Evolutionary conservation across 2,329 filamentous ascomycete genomes (phyloP).

Genomic region (Scorias spongiosa): DNA sequence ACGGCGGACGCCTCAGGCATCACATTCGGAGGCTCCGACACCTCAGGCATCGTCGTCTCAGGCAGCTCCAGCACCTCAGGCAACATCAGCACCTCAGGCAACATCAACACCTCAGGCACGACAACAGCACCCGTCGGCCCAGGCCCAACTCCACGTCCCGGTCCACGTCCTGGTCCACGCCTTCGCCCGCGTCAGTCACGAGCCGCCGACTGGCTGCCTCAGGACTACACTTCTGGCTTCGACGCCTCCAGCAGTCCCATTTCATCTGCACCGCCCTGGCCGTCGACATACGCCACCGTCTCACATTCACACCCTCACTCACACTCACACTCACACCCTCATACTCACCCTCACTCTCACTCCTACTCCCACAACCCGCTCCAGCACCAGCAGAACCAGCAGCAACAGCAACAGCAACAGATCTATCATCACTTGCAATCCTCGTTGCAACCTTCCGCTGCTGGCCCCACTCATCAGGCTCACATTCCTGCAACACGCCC

Average conservation of each 20-base stretch:
- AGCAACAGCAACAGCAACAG: slow-evolving; percentile 1
- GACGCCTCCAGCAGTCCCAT: slow-evolving; percentile 1
- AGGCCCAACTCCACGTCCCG: background rate
- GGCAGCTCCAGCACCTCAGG: background rate
- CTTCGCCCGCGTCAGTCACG: background rate
- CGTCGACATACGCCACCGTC: background rate
- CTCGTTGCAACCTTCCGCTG: slow-evolving; percentile 6
- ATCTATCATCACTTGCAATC: slow-evolving; percentile 1
- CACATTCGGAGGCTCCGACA: background rate
- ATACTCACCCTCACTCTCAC: no score
- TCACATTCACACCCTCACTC: background rate
- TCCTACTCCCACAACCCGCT: background rate
- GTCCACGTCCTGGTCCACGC: no score
- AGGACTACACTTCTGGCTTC: slow-evolving; percentile 4
- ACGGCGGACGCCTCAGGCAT: background rate
- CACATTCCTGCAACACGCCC: slow-evolving; percentile 3
- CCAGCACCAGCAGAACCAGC: background rate
- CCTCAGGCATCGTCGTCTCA: slow-evolving; percentile 1
- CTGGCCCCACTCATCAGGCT: background rate
- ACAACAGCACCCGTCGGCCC: background rate
- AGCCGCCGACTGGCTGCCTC: slow-evolving; percentile 5
- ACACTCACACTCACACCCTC: no score
- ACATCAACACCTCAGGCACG: no score
- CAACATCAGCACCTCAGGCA: slow-evolving; percentile 1
- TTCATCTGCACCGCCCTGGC: background rate